Percentiles rank a stretch among this genome's conserved stretches.
Evolutionary conservation across 2,329 filamentous ascomycete genomes (phyloP).

Genomic region (Colletotrichum chrysophilum): DNA sequence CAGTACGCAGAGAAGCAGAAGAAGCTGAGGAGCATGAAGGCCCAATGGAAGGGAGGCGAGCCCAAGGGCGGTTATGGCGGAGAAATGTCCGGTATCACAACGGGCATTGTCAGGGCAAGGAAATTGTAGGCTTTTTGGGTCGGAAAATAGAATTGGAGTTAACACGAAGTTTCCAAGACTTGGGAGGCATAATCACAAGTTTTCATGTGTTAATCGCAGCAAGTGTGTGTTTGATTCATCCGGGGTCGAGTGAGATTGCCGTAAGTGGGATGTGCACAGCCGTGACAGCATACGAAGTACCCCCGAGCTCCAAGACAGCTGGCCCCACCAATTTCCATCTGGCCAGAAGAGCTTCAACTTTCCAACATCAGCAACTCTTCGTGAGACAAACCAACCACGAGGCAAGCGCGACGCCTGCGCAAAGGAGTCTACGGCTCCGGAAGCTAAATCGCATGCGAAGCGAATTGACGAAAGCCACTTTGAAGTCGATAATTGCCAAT

Average conservation of each 20-base stretch:
- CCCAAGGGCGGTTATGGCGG: slow-evolving; percentile 86
- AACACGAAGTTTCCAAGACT: neutral
- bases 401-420: slow-evolving; percentile 6
- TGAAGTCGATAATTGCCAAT: neutral
- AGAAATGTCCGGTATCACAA: slow-evolving; percentile 95
- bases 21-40: slow-evolving; percentile 88
- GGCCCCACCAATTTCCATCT: slow-evolving; percentile 11
- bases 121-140: slow-evolving; percentile 68
- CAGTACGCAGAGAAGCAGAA: slow-evolving; percentile 97
- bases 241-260: neutral
- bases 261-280: neutral
- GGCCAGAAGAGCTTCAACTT: slow-evolving; percentile 13
- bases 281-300: neutral
- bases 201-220: neutral
- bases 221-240: neutral
- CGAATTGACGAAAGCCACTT: neutral
- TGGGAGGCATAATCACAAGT: neutral
- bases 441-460: neutral
- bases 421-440: neutral
- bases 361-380: neutral
- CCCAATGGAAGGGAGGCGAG: slow-evolving; percentile 85
- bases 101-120: slow-evolving; percentile 87
- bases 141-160: slow-evolving; percentile 18
- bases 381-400: neutral
- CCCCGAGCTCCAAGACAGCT: neutral